These are phyloP conservation scores for Dipteronia dyeriana DNA, from an alignment of 345 rosid genomes.

Conservation along the genomic window DNA sequence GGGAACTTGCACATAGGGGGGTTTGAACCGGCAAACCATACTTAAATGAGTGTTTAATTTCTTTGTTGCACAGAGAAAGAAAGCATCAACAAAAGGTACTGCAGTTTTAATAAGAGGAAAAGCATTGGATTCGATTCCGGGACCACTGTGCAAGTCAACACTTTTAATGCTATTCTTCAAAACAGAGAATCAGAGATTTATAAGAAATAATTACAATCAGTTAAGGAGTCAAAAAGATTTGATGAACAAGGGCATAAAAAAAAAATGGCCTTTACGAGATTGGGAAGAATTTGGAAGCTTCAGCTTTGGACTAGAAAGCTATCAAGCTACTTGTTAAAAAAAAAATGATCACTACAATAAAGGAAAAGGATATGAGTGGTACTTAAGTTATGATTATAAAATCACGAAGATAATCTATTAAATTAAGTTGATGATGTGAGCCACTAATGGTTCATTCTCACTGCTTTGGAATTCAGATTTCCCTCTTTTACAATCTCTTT, in stretches of 20 bases:
- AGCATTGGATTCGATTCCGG: constrained; percentile 26
- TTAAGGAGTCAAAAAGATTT: constrained; percentile 14
- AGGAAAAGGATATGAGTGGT: not conserved
- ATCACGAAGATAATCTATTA: constrained; percentile 22
- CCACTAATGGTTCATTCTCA: constrained; percentile 2
- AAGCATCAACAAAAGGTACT: constrained; percentile 15
- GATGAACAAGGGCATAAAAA: constrained; percentile 14
- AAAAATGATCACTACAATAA: not conserved
- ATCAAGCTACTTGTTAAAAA: not conserved
- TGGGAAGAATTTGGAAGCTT: constrained; percentile 17
- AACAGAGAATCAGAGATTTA: not conserved
- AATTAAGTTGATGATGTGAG: constrained; percentile 16
- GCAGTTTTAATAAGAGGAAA: not conserved
- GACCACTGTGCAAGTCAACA: constrained; percentile 27
- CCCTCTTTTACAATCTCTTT: too few species aligned
- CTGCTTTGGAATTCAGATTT: too few species aligned
- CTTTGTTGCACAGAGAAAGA: not conserved
- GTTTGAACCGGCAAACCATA: too few species aligned
- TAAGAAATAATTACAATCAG: not conserved
- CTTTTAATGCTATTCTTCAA: not conserved
- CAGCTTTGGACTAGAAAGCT: constrained; percentile 10
- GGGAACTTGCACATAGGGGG: too few species aligned
- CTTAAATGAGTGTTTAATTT: not conserved
- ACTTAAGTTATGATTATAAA: not conserved
- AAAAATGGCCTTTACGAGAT: constrained; percentile 11